phyloP scores from a whole-genome alignment of 805 yeast species.

The Kazachstania psychrophila region DNA sequence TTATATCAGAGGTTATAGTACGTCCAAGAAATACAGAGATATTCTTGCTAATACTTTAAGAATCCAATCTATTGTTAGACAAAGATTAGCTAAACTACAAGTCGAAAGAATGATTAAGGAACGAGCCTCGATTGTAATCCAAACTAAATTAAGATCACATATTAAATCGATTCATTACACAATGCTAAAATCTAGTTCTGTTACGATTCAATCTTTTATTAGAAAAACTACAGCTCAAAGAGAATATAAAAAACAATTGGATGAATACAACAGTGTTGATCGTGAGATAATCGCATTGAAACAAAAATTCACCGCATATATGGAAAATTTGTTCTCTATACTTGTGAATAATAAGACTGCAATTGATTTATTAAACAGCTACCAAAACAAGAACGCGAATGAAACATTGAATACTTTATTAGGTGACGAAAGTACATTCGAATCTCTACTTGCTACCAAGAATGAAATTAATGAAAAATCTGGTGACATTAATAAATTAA shows the following conservation, averaged over 20 bases:
- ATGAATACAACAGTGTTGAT: constrained; percentile 17
- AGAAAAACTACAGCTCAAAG: constrained; percentile 62
- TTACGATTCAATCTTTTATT: constrained; percentile 58
- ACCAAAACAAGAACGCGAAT: neutral
- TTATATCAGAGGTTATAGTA: constrained; percentile 43
- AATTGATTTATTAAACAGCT: constrained; percentile 31
- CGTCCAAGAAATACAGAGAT: constrained; percentile 30
- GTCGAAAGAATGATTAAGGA: constrained; percentile 40
- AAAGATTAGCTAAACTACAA: constrained; percentile 38
- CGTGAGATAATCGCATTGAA: constrained; percentile 4
- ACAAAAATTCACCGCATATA: constrained; percentile 4
- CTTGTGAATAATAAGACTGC: constrained; percentile 69
- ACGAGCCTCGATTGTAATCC: constrained; percentile 55
- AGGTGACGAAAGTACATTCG: constrained; percentile 36
- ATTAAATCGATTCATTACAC: constrained; percentile 40
- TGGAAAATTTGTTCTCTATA: constrained; percentile 67
- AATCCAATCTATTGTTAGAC: constrained; percentile 42
- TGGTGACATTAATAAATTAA: constrained; percentile 1
- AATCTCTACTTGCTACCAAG: neutral
- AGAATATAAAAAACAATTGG: constrained; percentile 33
- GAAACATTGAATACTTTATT: neutral
- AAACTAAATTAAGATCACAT: constrained; percentile 57
- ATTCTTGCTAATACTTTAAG: constrained; percentile 20
- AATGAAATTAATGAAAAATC: constrained; percentile 1
- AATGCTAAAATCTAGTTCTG: constrained; percentile 41